These are phyloP conservation scores for Apiotrichum porosum DNA, from an alignment of 1,284 basidiomycete species.

Conservation along the genomic window DNA sequence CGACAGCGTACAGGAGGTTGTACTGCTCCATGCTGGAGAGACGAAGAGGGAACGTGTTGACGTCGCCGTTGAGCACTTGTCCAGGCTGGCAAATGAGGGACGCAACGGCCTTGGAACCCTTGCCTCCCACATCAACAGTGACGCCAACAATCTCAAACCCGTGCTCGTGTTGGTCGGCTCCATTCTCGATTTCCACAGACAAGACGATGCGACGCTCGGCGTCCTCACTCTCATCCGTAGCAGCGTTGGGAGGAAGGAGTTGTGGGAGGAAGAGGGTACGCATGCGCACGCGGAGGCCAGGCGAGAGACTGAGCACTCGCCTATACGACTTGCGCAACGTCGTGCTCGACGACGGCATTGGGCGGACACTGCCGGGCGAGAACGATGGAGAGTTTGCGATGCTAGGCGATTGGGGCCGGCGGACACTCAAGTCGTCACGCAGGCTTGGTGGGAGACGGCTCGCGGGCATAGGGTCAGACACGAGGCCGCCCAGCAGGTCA, in stretches of 20 bases:
- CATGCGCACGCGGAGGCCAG: constrained; percentile 81
- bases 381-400: neutral
- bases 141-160: constrained; percentile 69
- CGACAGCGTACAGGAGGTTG: constrained; percentile 78
- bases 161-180: constrained; percentile 49
- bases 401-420: neutral
- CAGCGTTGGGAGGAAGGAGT: constrained; percentile 53
- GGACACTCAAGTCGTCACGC: constrained; percentile 29
- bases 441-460: constrained; percentile 33
- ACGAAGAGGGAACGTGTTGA: constrained; percentile 59
- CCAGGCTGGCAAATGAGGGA: constrained; percentile 46
- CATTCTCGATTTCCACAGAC: constrained; percentile 71
- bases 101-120: constrained; percentile 61
- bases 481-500: constrained; percentile 67
- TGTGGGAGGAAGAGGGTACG: constrained; percentile 80
- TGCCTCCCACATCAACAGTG: constrained; percentile 67
- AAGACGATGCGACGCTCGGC: constrained; percentile 77
- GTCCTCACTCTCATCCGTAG: constrained; percentile 56
- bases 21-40: constrained; percentile 69
- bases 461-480: constrained; percentile 28
- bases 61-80: constrained; percentile 27
- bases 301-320: constrained; percentile 67
- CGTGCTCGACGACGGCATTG: constrained; percentile 27
- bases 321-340: constrained; percentile 78
- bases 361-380: neutral